These are phyloP conservation scores for Coccomyxa subellipsoidea DNA, from an alignment of 163 green algal species.

Conservation along the genomic window DNA sequence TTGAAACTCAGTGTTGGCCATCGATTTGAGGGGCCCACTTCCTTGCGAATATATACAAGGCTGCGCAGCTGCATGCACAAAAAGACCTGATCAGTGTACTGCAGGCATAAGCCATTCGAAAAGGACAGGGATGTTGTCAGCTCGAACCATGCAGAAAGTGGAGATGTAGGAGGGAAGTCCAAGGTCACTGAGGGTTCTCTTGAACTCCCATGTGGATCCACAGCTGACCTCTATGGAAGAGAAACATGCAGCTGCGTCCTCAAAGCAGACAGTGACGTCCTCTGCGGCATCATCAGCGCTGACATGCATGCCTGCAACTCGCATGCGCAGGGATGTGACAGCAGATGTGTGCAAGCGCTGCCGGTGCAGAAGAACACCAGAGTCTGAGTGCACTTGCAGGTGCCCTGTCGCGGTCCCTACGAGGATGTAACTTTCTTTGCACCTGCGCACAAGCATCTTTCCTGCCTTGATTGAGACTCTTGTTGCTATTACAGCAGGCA, in stretches of 20 bases:
- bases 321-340: slow-evolving; percentile 24
- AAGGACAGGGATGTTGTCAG: no score
- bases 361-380: slow-evolving; percentile 35
- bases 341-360: slow-evolving; percentile 28
- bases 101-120: neutral
- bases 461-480: no score
- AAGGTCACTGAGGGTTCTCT: no score
- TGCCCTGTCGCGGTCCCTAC: slow-evolving; percentile 45
- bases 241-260: slow-evolving; percentile 40
- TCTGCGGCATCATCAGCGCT: slow-evolving; percentile 33
- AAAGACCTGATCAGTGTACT: neutral
- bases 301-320: slow-evolving; percentile 22
- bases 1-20: slow-evolving; percentile 17
- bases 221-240: slow-evolving; percentile 25
- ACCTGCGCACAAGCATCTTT: neutral
- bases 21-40: neutral
- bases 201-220: neutral
- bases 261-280: slow-evolving; percentile 51
- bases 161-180: no score
- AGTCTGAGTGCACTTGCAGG: slow-evolving; percentile 50
- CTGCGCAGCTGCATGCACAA: neutral
- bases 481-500: no score
- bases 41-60: neutral
- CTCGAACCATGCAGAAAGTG: no score
- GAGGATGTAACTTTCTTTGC: slow-evolving; percentile 22